Base-by-base conservation (phyloP, 768 basidiomycete species). In the Suillus ampliporus region DNA sequence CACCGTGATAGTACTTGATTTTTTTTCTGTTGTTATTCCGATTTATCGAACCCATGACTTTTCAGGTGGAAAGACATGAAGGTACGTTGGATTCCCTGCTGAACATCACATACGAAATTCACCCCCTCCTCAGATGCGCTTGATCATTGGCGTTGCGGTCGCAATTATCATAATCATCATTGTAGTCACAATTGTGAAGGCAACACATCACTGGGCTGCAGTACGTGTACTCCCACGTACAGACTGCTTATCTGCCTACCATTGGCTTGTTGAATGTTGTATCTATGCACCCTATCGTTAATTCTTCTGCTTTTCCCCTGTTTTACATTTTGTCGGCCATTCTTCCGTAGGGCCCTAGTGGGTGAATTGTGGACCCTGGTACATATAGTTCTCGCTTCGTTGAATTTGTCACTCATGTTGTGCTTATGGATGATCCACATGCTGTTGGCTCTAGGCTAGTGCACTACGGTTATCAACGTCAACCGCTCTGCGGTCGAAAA, bases 41-140 rank as follows among this genome's bases (percentile, higher is more conserved):
- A 65, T 37, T 46, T 57, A 65, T 64, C 58, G 65, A 65, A 21
- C 47, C 15, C 17, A 50, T 64, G 59, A 50, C 57, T 38, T 40
- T 26, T 62, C 59, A 94, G 92, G 92, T 96, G 95, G 95, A 96
- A 97, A 76, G 95, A 97, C 76, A 95, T 95, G 92, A 95, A 95
- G 89, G 92, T 91, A 62, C 57, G 82, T 74, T 28, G 23, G 46
- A 56, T 47, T 23, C 21, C 7, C 44, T 43, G 51, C 60, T 37
- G 52, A 19, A 10, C 26, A 40, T 5, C 35, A 13, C 57, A 23
- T 11, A 69, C n/a, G 23, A 58, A 66, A 15, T 61, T 65, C 19
- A 68, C 46, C 9, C 23, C 26, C 7, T 62, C 23, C 26, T 69
- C 66, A 96, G 92, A 97, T 97, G 97, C 89, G 95, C 78, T 89